Evolutionary conservation across 2,329 filamentous ascomycete genomes (phyloP), one percentile per base, ranked within the genome.

Genomic region (Ciborinia camelliae): DNA sequence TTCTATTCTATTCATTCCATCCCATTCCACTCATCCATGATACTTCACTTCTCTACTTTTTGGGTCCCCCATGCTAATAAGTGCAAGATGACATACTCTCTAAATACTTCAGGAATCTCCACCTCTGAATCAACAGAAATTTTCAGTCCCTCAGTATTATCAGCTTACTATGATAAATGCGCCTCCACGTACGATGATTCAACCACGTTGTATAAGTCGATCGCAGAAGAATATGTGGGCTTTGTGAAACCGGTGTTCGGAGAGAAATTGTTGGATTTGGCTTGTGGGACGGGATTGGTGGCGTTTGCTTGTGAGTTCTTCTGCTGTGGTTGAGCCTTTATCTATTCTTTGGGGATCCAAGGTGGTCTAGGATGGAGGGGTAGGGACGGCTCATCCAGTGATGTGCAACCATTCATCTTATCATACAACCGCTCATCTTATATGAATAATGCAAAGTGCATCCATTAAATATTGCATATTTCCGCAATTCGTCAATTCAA

Each of bases 261-360:
- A 43, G 47, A 53, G 18, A 43, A 15, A 8, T 14, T 53, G 3
- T 30, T 62, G 26, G 35, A 62, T 53, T 32, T 62, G n/a, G 59
- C 59, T 15, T 62, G 59, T 53, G 59, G 48, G 15, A 62, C 59
- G 14, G 59, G 59, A n/a, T 18, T 53, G 26, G 35, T 62, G 18
- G 26, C 9, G 14, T 45, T 43, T 43, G 58, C 30, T 18, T 41
- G 45, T 41, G 7, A 48, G 55, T 35, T 9, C 48, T 28, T 8
- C 7, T 7, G 41, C 9, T 43, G 35, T 18, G 26, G 18, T 26
- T 28, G 9, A 2, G 14, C 9, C 5, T 4, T 5, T 39, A 12
- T 28, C 12, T 18, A 6, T 45, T 26, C 15, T 20, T 30, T 57
- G 5, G 4, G 20, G 4, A 32, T 32, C 35, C 14, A 12, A 52